Conservation (phyloP, 495 filamentous ascomycete genomes). For the Talaromyces wortmannii region DNA sequence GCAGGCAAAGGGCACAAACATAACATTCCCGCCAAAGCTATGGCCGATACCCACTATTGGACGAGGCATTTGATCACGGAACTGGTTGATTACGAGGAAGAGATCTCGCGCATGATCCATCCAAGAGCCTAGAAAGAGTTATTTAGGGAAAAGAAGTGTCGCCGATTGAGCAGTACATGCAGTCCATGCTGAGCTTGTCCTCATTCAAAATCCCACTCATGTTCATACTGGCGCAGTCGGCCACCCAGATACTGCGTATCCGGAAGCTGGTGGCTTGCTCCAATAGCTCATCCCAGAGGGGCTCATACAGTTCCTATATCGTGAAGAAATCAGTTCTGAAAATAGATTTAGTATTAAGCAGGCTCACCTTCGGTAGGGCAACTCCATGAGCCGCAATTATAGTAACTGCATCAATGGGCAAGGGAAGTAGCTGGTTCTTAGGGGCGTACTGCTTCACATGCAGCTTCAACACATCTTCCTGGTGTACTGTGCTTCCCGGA, state of each 20-base stretch:
- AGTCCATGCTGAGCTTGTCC: conserved; percentile 58
- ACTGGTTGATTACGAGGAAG: conserved; percentile 66
- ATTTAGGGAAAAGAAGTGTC: background rate
- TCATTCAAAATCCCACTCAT: conserved; percentile 66
- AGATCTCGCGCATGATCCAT: conserved; percentile 71
- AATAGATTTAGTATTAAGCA: no score
- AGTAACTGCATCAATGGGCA: no score
- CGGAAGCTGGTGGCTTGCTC: conserved; percentile 36
- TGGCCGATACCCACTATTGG: conserved; percentile 67
- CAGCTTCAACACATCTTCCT: no score
- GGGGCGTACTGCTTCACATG: no score
- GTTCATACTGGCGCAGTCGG: conserved; percentile 62
- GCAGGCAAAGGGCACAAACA: background rate
- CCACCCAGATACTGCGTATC: conserved; percentile 69
- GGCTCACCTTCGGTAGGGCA: no score
- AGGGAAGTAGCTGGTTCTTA: no score
- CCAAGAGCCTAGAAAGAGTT: conserved; percentile 40
- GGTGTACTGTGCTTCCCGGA: no score
- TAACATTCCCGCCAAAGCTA: conserved; percentile 53
- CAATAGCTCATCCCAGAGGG: conserved; percentile 62
- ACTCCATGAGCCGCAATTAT: no score
- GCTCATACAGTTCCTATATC: conserved; percentile 66
- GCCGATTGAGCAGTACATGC: conserved; percentile 12
- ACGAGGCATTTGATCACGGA: conserved; percentile 64
- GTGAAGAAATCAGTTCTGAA: no score